Evolutionary conservation across 306 rosid genomes (phyloP).

Genomic region (Prunus dulcis): DNA sequence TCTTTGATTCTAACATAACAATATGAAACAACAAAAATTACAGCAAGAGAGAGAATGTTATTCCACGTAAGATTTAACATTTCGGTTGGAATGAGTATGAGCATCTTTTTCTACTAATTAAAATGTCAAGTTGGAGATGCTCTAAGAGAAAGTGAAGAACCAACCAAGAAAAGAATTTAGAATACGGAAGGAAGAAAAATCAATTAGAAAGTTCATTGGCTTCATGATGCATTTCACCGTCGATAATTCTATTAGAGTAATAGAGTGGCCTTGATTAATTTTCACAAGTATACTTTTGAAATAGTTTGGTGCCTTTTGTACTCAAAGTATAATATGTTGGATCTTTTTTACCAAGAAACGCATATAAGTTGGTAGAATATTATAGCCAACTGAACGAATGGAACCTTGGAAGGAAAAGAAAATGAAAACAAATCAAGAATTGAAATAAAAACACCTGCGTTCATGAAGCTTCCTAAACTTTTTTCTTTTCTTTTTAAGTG

Average conservation of each 20-base stretch:
- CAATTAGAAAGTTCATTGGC: neutral
- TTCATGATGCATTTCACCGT: neutral
- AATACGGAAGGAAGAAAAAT: neutral
- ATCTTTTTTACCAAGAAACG: constrained; percentile 4
- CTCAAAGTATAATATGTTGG: constrained; percentile 1
- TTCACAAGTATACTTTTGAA: neutral
- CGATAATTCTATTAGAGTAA: neutral
- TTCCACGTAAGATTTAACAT: no score
- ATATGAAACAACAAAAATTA: no score
- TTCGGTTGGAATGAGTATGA: no score
- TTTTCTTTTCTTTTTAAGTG: neutral
- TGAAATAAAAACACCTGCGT: neutral
- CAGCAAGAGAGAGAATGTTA: no score
- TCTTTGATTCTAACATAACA: no score
- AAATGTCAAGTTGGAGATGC: no score
- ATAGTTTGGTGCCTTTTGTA: neutral
- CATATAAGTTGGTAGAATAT: neutral
- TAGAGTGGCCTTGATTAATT: neutral
- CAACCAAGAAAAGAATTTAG: neutral
- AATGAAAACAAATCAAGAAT: neutral
- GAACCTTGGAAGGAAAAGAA: neutral
- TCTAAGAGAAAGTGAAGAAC: neutral
- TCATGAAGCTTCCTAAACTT: neutral
- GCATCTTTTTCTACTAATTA: no score
- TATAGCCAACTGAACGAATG: neutral